Evolutionary conservation across 2,329 filamentous ascomycete species (phyloP).

Genomic region (Cyanodermella asteris): DNA sequence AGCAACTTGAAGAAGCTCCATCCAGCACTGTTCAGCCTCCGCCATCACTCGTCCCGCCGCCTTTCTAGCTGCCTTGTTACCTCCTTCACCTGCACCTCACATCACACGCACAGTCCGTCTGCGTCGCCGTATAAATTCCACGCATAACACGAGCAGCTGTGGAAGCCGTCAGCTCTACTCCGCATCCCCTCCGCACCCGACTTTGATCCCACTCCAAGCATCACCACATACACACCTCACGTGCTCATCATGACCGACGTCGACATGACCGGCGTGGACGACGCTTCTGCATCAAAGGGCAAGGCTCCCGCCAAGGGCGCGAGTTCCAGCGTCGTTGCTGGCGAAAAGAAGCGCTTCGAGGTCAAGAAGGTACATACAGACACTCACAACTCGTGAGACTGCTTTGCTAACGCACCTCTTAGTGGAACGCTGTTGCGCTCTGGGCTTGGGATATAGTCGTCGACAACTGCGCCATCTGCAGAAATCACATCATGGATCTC

Average conservation of each 20-base stretch:
- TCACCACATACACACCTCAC: too few species aligned
- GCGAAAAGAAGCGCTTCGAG: slow-evolving; percentile 86
- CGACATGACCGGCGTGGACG: slow-evolving; percentile 77
- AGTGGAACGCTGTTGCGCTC: slow-evolving; percentile 92
- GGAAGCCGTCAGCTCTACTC: too few species aligned
- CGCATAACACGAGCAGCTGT: too few species aligned
- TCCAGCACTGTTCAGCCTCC: too few species aligned
- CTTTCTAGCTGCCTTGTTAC: too few species aligned
- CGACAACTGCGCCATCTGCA: slow-evolving; percentile 97
- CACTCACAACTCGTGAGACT: slow-evolving; percentile 5
- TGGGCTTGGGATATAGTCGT: slow-evolving; percentile 99
- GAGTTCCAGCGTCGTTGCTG: slow-evolving; percentile 26
- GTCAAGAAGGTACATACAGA: slow-evolving; percentile 66
- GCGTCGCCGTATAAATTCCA: too few species aligned
- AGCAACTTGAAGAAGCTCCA: too few species aligned
- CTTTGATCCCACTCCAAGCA: too few species aligned
- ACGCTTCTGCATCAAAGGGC: slow-evolving; percentile 26
- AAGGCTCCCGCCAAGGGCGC: slow-evolving; percentile 36
- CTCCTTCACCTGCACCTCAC: too few species aligned
- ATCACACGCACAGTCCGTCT: too few species aligned
- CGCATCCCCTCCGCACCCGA: too few species aligned
- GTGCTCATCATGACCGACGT: slow-evolving; percentile 60
- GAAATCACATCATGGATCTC: slow-evolving; percentile 98
- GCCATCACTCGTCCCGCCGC: too few species aligned
- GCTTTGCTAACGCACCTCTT: slow-evolving; percentile 7